Conservation (phyloP, 75 land plant species). For the Chamaecyparis obtusa region DNA sequence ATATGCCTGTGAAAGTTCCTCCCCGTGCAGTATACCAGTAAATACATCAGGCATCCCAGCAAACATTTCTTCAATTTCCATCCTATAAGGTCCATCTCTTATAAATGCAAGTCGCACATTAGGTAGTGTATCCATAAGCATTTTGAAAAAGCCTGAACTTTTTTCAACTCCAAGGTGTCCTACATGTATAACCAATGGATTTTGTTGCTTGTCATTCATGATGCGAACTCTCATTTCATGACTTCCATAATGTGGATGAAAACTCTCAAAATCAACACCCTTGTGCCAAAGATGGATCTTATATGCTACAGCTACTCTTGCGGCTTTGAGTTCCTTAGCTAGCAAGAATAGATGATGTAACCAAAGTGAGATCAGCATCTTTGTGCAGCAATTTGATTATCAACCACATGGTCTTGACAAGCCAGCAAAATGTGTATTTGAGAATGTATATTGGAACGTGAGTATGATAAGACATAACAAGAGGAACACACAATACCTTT, state of each 20-base stretch:
- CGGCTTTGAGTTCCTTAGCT: constrained; percentile 81
- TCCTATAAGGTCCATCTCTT: constrained; percentile 97
- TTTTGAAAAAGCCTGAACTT: constrained; percentile 84
- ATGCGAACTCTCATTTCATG: constrained; percentile 74
- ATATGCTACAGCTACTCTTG: constrained; percentile 84
- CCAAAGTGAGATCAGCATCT: constrained; percentile 97
- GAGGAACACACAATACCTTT: constrained; percentile 77
- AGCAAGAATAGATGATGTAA: constrained; percentile 89
- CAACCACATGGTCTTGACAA: constrained; percentile 98
- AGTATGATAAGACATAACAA: constrained; percentile 98
- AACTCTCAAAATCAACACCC: constrained; percentile 97
- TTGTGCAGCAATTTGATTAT: constrained; percentile 90
- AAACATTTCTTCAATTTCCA: constrained; percentile 82
- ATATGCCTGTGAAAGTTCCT: constrained; percentile 96
- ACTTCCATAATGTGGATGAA: constrained; percentile 75
- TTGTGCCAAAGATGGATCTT: constrained; percentile 96
- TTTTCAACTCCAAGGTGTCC: constrained; percentile 96
- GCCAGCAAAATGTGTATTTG: constrained; percentile 99
- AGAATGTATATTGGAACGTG: constrained; percentile 92
- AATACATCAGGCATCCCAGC: constrained; percentile 89
- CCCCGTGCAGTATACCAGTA: constrained; percentile 94
- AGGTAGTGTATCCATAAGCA: constrained; percentile 83
- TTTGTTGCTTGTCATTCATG: constrained; percentile 73
- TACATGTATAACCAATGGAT: constrained; percentile 86
- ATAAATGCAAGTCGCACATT: constrained; percentile 85